phyloP scores from a whole-genome alignment of 352 stramenopile genomes.

The Globisporangium rhizosaccharum region DNA sequence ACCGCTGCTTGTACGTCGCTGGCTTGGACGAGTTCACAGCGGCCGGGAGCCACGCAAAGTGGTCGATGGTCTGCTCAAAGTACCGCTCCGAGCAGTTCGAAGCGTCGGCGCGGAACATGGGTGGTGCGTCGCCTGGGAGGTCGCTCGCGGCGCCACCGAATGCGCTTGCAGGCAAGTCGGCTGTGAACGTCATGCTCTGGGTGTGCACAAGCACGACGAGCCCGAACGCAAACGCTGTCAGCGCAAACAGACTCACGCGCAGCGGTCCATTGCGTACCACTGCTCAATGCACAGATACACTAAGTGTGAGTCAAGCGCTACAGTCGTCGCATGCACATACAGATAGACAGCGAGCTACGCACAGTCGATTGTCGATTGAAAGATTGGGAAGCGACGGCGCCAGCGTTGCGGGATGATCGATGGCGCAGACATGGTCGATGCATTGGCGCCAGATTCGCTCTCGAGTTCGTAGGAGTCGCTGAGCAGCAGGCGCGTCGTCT shows the following conservation, averaged over 20 bases:
- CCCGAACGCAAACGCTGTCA: slow-evolving; percentile 41
- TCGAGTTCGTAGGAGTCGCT: slow-evolving; percentile 1
- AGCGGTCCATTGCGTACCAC: slow-evolving; percentile 17
- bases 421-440: slow-evolving; percentile 7
- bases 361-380: slow-evolving; percentile 14
- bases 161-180: slow-evolving; percentile 33
- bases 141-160: slow-evolving; percentile 16
- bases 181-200: slow-evolving; percentile 42
- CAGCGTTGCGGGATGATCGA: slow-evolving; percentile 17
- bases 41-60: slow-evolving; percentile 71
- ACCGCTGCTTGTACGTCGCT: slow-evolving; percentile 83
- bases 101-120: slow-evolving; percentile 29
- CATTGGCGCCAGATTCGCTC: neutral
- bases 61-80: slow-evolving; percentile 87
- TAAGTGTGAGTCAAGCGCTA: neutral
- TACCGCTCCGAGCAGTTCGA: slow-evolving; percentile 82
- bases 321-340: neutral
- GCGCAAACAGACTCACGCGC: slow-evolving; percentile 46
- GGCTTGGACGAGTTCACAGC: slow-evolving; percentile 18
- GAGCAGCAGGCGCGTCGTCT: slow-evolving; percentile 11
- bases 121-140: slow-evolving; percentile 4
- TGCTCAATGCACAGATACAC: neutral
- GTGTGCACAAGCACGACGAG: slow-evolving; percentile 72
- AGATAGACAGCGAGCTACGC: neutral
- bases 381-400: slow-evolving; percentile 14